Evolutionary conservation across 352 stramenopile genomes (phyloP).

Genomic region (Aphanomyces euteiches): DNA sequence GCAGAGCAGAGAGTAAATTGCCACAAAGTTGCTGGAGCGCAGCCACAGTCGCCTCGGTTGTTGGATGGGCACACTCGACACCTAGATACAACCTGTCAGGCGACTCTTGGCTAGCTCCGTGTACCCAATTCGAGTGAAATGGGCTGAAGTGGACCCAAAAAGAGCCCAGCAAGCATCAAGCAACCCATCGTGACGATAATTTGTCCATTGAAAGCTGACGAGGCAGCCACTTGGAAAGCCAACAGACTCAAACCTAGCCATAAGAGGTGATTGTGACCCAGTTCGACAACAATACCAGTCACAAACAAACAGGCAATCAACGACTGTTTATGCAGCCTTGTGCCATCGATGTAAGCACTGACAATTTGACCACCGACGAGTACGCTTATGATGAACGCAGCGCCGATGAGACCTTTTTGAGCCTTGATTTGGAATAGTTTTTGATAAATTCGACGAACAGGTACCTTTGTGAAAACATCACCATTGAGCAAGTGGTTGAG

Average conservation of each 20-base stretch:
- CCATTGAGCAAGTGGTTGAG: slow-evolving; percentile 62
- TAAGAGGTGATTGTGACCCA: slow-evolving; percentile 32
- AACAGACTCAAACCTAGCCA: slow-evolving; percentile 7
- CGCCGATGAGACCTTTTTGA: slow-evolving; percentile 60
- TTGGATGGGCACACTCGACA: slow-evolving; percentile 69
- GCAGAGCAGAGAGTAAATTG: slow-evolving; percentile 65
- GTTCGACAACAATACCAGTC: slow-evolving; percentile 41
- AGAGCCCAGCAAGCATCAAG: slow-evolving; percentile 46
- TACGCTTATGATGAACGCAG: slow-evolving; percentile 65
- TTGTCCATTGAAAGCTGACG: not conserved
- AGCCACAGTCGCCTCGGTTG: slow-evolving; percentile 68
- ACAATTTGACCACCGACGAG: slow-evolving; percentile 66
- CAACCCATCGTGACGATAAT: slow-evolving; percentile 46
- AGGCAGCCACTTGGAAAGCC: slow-evolving; percentile 7
- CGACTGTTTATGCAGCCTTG: slow-evolving; percentile 54
- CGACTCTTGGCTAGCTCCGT: not conserved
- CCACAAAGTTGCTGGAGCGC: slow-evolving; percentile 72
- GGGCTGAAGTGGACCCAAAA: slow-evolving; percentile 60
- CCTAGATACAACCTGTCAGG: not conserved
- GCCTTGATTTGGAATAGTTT: slow-evolving; percentile 12
- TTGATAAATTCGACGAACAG: not conserved
- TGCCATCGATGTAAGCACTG: slow-evolving; percentile 57
- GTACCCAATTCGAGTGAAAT: slow-evolving; percentile 62
- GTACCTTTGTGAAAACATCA: slow-evolving; percentile 53
- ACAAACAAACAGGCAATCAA: slow-evolving; percentile 53